Evolutionary conservation across 2,329 filamentous ascomycete genomes (phyloP).

Genomic region (Arthrobotrys pseudoclavata): DNA sequence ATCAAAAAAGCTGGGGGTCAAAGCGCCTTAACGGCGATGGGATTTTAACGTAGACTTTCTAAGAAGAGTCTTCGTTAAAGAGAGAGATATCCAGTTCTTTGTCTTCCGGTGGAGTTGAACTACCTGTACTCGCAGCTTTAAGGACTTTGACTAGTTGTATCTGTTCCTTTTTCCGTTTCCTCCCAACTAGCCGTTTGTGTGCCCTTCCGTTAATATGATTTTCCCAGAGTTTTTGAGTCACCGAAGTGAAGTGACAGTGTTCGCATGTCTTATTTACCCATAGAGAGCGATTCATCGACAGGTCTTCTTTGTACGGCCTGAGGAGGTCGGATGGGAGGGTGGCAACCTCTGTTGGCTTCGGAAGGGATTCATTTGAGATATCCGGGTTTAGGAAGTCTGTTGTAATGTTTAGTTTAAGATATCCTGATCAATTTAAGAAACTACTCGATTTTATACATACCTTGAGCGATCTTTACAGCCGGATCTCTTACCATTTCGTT

Average conservation of each 20-base stretch:
- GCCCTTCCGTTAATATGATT: slow-evolving; percentile 49
- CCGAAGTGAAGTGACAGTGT: slow-evolving; percentile 46
- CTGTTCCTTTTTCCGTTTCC: slow-evolving; percentile 48
- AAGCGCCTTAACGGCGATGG: slow-evolving; percentile 48
- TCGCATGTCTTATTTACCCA: slow-evolving; percentile 54
- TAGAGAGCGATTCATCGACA: slow-evolving; percentile 48
- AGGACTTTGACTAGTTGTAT: slow-evolving; percentile 41
- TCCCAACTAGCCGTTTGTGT: slow-evolving; percentile 37
- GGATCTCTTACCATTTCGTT: slow-evolving; percentile 74
- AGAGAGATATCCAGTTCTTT: slow-evolving; percentile 13
- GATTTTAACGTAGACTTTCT: slow-evolving; percentile 31
- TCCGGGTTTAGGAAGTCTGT: slow-evolving; percentile 53
- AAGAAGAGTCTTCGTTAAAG: slow-evolving; percentile 10
- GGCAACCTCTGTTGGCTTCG: slow-evolving; percentile 47
- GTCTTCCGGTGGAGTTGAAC: slow-evolving; percentile 4
- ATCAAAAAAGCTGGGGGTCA: slow-evolving; percentile 41
- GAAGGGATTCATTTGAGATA: slow-evolving; percentile 46
- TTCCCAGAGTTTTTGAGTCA: slow-evolving; percentile 48
- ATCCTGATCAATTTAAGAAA: slow-evolving; percentile 6
- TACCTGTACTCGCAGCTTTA: slow-evolving; percentile 17
- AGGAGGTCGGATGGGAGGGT: slow-evolving; percentile 48
- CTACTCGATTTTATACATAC: slow-evolving; percentile 7
- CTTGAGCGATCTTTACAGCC: slow-evolving; percentile 74
- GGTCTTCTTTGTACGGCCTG: slow-evolving; percentile 43
- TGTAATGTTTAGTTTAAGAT: slow-evolving; percentile 22